Conservation (phyloP, 176 grass and related monocot species). For the Oryza glumipatula region DNA sequence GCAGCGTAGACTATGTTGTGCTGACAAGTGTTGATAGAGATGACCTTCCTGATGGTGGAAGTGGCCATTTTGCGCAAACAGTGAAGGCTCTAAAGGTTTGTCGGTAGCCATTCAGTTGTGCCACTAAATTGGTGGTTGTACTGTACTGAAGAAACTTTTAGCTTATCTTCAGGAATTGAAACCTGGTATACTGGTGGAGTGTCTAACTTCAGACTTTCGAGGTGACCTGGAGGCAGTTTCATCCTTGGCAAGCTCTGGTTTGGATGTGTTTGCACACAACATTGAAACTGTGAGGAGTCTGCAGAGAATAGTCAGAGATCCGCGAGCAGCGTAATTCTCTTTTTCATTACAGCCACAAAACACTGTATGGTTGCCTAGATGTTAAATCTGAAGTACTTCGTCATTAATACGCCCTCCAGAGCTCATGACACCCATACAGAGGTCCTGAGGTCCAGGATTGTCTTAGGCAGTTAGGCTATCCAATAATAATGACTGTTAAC, state of each 20-base stretch:
- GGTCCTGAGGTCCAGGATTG: background rate
- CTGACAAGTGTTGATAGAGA: constrained; percentile 92
- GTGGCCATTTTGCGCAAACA: constrained; percentile 82
- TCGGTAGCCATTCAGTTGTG: background rate
- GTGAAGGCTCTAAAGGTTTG: constrained; percentile 82
- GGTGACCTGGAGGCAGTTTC: constrained; percentile 75
- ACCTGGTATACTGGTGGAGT: constrained; percentile 85
- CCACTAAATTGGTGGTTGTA: background rate
- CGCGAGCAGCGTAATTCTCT: constrained; percentile 71
- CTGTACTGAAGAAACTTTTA: constrained; percentile 5
- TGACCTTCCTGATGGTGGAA: constrained; percentile 88
- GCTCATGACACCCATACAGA: background rate
- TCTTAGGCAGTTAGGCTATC: background rate
- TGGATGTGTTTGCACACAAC: constrained; percentile 93
- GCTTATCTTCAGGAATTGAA: constrained; percentile 65
- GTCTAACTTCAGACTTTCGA: constrained; percentile 88
- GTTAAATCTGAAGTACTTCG: background rate
- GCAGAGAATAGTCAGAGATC: constrained; percentile 90
- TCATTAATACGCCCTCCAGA: background rate
- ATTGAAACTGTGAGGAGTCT: constrained; percentile 89
- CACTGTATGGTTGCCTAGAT: background rate
- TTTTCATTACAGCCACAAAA: background rate
- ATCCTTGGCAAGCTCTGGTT: constrained; percentile 67
- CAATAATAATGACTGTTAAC: background rate
- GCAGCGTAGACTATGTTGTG: constrained; percentile 86